Evolutionary conservation across 768 basidiomycete species (phyloP), one percentile per base, ranked within the genome.

Genomic region (Agaricus bisporus): DNA sequence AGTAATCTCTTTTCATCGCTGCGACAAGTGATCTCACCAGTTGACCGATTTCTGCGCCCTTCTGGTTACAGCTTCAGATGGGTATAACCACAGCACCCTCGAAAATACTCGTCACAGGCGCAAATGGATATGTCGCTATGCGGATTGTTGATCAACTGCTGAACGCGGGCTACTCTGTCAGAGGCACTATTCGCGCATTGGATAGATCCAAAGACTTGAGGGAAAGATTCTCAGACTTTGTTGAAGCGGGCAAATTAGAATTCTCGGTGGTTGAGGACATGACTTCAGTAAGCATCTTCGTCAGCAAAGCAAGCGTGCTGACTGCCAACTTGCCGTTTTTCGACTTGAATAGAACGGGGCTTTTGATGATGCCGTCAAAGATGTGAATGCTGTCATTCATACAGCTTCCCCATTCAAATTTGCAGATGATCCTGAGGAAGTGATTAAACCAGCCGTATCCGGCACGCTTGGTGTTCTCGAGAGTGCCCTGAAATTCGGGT

Each of bases 351-450:
- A 58, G 54, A 49, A 59, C 15, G 48, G 41, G 2, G 58, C 41
- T 10, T 56, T 53, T 17, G 55, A 56, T 38, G 48, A 47, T 14
- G 35, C 44, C 4, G 55, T 59, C 28, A 39, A 45, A 25, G 58
- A 48, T 28, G 32, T 59, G 12, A 51, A 56, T 32, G 58, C n/a
- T 7, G 50, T 59, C 12, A 38, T 53, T 12, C 58, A 59, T 35
- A 32, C 51, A 8, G 58, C 55, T 4, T 56, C 55, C 10, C 55
- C 58, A 4, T 39, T 59, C 35, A 20, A 25, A n/a, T n/a, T 4
- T 36, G 29, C 12, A 17, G 14, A 8, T 4, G 22, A 35, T 15
- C n/a, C 18, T 28, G 32, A 32, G 53, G 51, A 57, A 32, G 48
- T 53, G 20, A 57, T 57, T 14, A 53, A 53, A 4, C 56, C 51